These are phyloP conservation scores for Citrullus mucosospermus DNA, from an alignment of 306 rosid species.

Conservation along the genomic window DNA sequence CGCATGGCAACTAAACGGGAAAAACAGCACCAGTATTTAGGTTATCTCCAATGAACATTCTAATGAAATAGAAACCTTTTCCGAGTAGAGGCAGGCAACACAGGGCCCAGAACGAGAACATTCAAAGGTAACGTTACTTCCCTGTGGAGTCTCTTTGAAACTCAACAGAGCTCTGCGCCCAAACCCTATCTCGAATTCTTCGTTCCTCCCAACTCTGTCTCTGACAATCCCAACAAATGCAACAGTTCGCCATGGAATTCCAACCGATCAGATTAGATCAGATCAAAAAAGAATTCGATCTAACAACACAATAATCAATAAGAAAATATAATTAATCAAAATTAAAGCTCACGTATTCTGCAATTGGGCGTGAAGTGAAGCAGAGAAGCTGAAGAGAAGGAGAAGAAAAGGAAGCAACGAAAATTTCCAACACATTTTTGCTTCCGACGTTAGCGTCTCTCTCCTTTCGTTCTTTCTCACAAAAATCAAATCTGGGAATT, in stretches of 20 bases:
- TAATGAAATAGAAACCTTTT: slow-evolving; percentile 40
- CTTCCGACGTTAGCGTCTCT: not conserved
- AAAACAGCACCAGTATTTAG: not conserved
- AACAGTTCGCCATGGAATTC: not conserved
- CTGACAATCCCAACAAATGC: not conserved
- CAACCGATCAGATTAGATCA: slow-evolving; percentile 7
- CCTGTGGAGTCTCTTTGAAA: slow-evolving; percentile 53
- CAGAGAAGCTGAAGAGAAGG: slow-evolving; percentile 19
- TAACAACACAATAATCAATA: not conserved
- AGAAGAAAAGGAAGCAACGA: slow-evolving; percentile 16
- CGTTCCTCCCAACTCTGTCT: slow-evolving; percentile 21
- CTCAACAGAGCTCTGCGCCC: slow-evolving; percentile 52
- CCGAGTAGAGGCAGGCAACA: slow-evolving; percentile 70
- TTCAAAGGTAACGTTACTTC: slow-evolving; percentile 62
- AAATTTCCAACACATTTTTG: slow-evolving; percentile 30
- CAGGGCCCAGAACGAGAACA: slow-evolving; percentile 95
- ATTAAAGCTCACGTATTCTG: slow-evolving; percentile 34
- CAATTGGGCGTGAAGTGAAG: slow-evolving; percentile 22
- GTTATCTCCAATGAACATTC: not conserved
- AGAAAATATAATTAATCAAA: not conserved
- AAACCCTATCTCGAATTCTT: slow-evolving; percentile 21
- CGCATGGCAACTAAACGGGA: not conserved
- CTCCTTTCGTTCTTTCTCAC: not conserved
- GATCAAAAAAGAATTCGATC: not conserved
- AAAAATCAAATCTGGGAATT: not conserved